Conservation (phyloP, 129 eudicot species). For the Cynara cardunculus region DNA sequence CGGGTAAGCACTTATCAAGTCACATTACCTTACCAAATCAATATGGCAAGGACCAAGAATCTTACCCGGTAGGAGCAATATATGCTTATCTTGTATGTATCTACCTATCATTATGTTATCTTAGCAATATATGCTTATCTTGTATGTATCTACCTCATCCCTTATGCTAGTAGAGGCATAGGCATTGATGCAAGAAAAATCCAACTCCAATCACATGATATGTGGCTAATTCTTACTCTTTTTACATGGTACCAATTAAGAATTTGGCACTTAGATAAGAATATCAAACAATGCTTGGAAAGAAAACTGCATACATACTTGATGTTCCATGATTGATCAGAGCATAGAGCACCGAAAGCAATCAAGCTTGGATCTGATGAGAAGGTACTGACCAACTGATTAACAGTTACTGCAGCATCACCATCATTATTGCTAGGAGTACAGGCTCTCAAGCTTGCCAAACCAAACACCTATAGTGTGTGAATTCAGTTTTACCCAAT, state of each 20-base stretch:
- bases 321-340: constrained; percentile 70
- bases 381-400: constrained; percentile 90
- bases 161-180: too few species aligned
- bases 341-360: constrained; percentile 93
- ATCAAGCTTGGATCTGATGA: constrained; percentile 96
- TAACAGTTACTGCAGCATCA: constrained; percentile 57
- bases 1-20: too few species aligned
- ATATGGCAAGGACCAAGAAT: too few species aligned
- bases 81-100: too few species aligned
- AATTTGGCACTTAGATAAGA: neutral
- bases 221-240: neutral
- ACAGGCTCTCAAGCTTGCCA: constrained; percentile 53
- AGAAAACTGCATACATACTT: constrained; percentile 38
- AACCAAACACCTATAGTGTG: constrained; percentile 63
- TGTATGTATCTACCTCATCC: neutral
- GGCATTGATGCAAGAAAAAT: neutral
- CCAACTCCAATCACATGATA: neutral
- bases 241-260: neutral
- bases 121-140: neutral
- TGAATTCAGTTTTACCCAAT: neutral
- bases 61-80: too few species aligned
- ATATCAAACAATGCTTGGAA: neutral
- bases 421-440: constrained; percentile 34
- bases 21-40: too few species aligned
- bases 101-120: neutral